phyloP scores from a whole-genome alignment of 257 asterid genomes.

The Penstemon barbatus region DNA sequence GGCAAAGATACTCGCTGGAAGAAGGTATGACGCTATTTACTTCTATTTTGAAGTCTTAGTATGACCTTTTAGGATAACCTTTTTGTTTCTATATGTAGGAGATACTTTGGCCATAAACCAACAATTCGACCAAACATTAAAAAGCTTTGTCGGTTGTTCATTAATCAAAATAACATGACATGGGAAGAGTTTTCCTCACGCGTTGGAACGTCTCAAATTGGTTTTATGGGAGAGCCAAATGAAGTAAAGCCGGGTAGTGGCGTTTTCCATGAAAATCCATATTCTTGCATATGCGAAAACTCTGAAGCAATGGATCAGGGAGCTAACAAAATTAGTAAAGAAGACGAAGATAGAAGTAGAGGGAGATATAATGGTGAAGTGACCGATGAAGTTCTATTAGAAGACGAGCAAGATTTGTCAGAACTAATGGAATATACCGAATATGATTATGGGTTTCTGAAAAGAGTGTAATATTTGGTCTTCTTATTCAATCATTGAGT shows the following conservation, averaged over 20 bases:
- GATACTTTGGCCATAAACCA: conserved; percentile 67
- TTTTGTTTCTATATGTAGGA: conserved; percentile 43
- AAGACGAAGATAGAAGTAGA: not conserved
- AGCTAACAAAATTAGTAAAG: conserved; percentile 10
- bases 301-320: conserved; percentile 24
- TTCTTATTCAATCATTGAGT: not conserved
- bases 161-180: conserved; percentile 45
- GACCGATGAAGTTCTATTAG: conserved; percentile 39
- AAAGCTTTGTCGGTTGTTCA: conserved; percentile 50
- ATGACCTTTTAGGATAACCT: no score
- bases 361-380: conserved; percentile 28
- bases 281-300: conserved; percentile 61
- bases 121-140: conserved; percentile 74
- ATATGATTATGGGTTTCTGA: conserved; percentile 28
- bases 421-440: conserved; percentile 45
- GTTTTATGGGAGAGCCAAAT: conserved; percentile 73
- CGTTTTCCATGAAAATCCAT: conserved; percentile 72
- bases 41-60: no score
- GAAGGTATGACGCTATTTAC: conserved; percentile 40
- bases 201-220: conserved; percentile 52
- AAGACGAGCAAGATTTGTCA: conserved; percentile 49
- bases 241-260: conserved; percentile 63
- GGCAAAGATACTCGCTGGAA: conserved; percentile 78
- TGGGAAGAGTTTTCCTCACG: conserved; percentile 65
- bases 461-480: conserved; percentile 4